phyloP scores from a whole-genome alignment of 2,329 filamentous ascomycete species.

The Aspergillus sojae region DNA sequence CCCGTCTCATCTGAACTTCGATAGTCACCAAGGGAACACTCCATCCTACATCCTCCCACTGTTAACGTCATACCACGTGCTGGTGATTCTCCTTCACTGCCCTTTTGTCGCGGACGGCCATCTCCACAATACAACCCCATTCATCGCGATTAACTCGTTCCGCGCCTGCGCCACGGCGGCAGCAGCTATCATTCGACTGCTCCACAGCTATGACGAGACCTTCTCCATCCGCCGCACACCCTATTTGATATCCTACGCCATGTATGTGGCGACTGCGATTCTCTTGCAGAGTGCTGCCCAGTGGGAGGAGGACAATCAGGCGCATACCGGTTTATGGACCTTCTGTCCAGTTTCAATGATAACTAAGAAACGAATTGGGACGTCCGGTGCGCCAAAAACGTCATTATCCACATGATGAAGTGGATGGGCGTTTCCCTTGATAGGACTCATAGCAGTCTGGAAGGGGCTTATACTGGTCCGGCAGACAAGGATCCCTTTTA shows the following conservation, averaged over 20 bases:
- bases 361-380: conserved; percentile 57
- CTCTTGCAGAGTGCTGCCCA: too few species aligned
- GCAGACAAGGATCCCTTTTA: background rate
- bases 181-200: conserved; percentile 30
- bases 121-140: conserved; percentile 44
- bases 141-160: conserved; percentile 49
- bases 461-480: background rate
- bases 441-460: background rate
- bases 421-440: conserved; percentile 30
- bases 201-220: conserved; percentile 48
- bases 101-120: conserved; percentile 51
- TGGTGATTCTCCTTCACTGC: conserved; percentile 55
- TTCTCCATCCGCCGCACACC: conserved; percentile 29
- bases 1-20: conserved; percentile 48
- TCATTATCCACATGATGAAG: conserved; percentile 44
- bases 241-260: too few species aligned
- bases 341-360: conserved; percentile 53
- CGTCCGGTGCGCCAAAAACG: conserved; percentile 49
- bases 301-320: conserved; percentile 38
- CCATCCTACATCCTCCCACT: conserved; percentile 51
- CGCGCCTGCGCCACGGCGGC: conserved; percentile 37
- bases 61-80: conserved; percentile 53
- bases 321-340: conserved; percentile 44
- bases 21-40: conserved; percentile 33
- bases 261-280: too few species aligned